Evolutionary conservation across 2,329 filamentous ascomycete species (phyloP).

Genomic region (Cercospora sp.): DNA sequence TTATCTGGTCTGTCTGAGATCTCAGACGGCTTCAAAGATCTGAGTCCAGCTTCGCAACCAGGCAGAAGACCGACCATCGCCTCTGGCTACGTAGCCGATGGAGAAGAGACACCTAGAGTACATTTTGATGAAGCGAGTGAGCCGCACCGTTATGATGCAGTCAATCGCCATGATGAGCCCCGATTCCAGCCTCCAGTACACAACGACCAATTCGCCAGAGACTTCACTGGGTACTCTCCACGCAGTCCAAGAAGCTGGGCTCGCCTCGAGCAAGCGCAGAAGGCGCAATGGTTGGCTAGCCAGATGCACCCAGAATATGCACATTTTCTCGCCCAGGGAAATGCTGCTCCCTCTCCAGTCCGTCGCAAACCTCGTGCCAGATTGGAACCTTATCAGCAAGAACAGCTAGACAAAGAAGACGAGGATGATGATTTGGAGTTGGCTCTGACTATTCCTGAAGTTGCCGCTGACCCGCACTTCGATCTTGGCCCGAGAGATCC

Average conservation of each 20-base stretch:
- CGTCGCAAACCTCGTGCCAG: background rate
- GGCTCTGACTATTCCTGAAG: background rate
- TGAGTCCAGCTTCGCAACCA: background rate
- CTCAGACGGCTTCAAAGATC: background rate
- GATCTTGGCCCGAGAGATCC: background rate
- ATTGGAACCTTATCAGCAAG: background rate
- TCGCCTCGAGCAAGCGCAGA: background rate
- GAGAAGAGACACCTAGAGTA: background rate
- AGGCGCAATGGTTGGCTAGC: background rate
- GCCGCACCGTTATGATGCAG: background rate
- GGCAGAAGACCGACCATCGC: background rate
- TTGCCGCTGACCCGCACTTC: background rate
- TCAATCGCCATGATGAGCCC: background rate
- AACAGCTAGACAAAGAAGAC: background rate
- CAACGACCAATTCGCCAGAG: background rate
- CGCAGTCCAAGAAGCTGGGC: background rate
- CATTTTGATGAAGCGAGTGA: constrained; percentile 5
- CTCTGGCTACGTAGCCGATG: constrained; percentile 3
- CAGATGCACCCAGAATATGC: background rate
- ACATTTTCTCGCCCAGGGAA: background rate
- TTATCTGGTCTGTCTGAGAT: background rate
- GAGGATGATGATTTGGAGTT: background rate
- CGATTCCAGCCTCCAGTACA: background rate
- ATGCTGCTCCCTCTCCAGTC: background rate
- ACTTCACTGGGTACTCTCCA: background rate